These are phyloP conservation scores for Alopecurus myosuroides DNA, from an alignment of 176 grass and related monocot species.

Conservation along the genomic window DNA sequence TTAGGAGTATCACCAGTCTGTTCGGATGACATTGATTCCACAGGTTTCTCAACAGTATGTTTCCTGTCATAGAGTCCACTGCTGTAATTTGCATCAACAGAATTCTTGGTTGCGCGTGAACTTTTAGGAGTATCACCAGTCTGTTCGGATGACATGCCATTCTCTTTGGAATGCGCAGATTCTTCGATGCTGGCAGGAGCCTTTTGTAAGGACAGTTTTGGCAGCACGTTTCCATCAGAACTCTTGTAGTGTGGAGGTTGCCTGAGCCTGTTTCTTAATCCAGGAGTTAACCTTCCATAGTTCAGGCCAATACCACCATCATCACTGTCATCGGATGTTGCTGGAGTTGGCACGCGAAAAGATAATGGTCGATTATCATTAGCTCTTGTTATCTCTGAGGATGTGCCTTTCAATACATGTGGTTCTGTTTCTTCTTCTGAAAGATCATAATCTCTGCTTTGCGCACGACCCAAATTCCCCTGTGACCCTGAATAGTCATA, in stretches of 20 bases:
- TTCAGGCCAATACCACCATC: slow-evolving; percentile 43
- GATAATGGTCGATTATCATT: slow-evolving; percentile 32
- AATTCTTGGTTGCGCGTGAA: slow-evolving; percentile 23
- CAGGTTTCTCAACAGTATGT: slow-evolving; percentile 4
- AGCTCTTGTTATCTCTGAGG: slow-evolving; percentile 2
- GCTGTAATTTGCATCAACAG: slow-evolving; percentile 13
- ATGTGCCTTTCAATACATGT: slow-evolving; percentile 13
- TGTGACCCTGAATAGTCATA: slow-evolving; percentile 17
- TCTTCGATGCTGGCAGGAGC: slow-evolving; percentile 42
- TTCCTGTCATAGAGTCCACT: slow-evolving; percentile 20
- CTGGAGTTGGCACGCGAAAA: slow-evolving; percentile 20
- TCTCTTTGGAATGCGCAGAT: slow-evolving; percentile 23
- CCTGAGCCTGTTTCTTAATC: slow-evolving; percentile 63
- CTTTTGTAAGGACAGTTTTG: slow-evolving; percentile 35
- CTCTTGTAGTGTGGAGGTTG: slow-evolving; percentile 42
- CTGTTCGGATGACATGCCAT: slow-evolving; percentile 8
- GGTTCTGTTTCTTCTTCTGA: slow-evolving; percentile 27
- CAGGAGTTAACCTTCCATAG: slow-evolving; percentile 74
- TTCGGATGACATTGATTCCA: slow-evolving; percentile 37
- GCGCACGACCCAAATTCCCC: background rate
- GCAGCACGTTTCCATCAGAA: slow-evolving; percentile 15
- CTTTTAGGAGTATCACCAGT: slow-evolving; percentile 10
- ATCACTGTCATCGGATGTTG: slow-evolving; percentile 34
- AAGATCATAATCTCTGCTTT: slow-evolving; percentile 34
- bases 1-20: background rate